phyloP scores from a whole-genome alignment of 2,329 filamentous ascomycete genomes.

The Acrodontium crateriforme region DNA sequence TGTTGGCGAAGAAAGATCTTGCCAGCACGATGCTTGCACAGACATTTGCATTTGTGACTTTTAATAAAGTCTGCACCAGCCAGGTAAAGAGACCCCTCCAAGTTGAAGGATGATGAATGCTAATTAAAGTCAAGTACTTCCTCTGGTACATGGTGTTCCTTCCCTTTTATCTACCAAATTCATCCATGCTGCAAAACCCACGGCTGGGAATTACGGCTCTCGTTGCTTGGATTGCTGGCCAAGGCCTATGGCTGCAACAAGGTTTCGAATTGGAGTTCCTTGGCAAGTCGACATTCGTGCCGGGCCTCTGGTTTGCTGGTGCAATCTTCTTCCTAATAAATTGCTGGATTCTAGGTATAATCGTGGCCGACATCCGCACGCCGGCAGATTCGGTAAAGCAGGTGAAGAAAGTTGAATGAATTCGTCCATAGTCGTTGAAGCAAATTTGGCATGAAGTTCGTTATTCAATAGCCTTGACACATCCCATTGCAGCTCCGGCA shows the following conservation, averaged over 20 bases:
- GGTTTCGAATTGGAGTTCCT: slow-evolving; percentile 41
- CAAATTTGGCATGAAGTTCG: no score
- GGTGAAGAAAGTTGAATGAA: slow-evolving; percentile 1
- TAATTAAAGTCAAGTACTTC: slow-evolving; percentile 88
- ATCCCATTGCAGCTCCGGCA: slow-evolving; percentile 50
- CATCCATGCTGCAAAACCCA: slow-evolving; percentile 51
- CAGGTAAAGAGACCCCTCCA: slow-evolving; percentile 56
- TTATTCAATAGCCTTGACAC: slow-evolving; percentile 43
- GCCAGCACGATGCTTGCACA: slow-evolving; percentile 80
- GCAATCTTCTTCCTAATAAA: slow-evolving; percentile 75
- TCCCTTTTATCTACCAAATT: slow-evolving; percentile 75
- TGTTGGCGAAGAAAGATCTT: slow-evolving; percentile 67
- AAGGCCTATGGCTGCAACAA: slow-evolving; percentile 41
- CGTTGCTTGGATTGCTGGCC: slow-evolving; percentile 58
- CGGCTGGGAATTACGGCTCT: slow-evolving; percentile 51
- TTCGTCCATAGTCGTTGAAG: no score
- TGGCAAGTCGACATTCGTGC: slow-evolving; percentile 69
- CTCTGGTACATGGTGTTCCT: slow-evolving; percentile 95
- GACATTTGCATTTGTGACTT: slow-evolving; percentile 92
- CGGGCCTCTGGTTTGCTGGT: slow-evolving; percentile 65
- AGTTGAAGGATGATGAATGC: no score
- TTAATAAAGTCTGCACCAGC: slow-evolving; percentile 98
- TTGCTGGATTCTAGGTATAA: slow-evolving; percentile 70
- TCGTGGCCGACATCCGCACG: slow-evolving; percentile 51
- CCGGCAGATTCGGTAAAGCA: neutral